Conservation (phyloP, 257 asterid species). For the Gentiana macrophylla region DNA sequence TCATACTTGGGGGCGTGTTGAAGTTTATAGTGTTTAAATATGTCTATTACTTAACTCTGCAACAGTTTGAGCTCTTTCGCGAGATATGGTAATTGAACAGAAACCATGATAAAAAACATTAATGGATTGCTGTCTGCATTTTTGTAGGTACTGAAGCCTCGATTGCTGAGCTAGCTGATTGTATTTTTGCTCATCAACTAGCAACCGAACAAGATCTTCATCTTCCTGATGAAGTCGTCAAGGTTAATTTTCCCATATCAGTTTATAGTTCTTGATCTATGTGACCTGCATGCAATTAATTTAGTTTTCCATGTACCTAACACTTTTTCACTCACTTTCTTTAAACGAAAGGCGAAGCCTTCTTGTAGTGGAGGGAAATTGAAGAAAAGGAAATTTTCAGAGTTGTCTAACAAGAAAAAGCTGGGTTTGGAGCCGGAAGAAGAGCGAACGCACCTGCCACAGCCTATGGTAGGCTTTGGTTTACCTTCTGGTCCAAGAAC, state of each 20-base stretch:
- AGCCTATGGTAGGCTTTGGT: slow-evolving; percentile 62
- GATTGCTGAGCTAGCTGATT: slow-evolving; percentile 43
- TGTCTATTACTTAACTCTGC: too few species aligned
- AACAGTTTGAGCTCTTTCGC: too few species aligned
- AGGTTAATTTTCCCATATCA: slow-evolving; percentile 28
- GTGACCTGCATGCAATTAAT: background rate
- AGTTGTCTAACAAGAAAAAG: slow-evolving; percentile 2
- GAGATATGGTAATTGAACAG: too few species aligned
- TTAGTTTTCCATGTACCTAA: too few species aligned
- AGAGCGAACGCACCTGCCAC: slow-evolving; percentile 42
- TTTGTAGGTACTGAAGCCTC: slow-evolving; percentile 58
- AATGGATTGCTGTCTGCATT: background rate
- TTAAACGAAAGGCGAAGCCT: background rate
- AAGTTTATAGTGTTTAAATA: too few species aligned
- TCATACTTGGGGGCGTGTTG: too few species aligned
- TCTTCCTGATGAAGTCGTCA: slow-evolving; percentile 39
- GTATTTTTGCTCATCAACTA: slow-evolving; percentile 69
- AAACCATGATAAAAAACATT: too few species aligned
- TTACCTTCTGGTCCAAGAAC: slow-evolving; percentile 23
- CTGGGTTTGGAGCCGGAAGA: slow-evolving; percentile 17
- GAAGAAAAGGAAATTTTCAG: slow-evolving; percentile 33
- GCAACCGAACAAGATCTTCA: slow-evolving; percentile 49
- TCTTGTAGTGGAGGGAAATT: slow-evolving; percentile 16
- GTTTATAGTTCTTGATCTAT: background rate
- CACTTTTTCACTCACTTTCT: background rate